These are phyloP conservation scores for Aspergillus incahuasiensis DNA, from an alignment of 495 filamentous ascomycete genomes.

Conservation along the genomic window DNA sequence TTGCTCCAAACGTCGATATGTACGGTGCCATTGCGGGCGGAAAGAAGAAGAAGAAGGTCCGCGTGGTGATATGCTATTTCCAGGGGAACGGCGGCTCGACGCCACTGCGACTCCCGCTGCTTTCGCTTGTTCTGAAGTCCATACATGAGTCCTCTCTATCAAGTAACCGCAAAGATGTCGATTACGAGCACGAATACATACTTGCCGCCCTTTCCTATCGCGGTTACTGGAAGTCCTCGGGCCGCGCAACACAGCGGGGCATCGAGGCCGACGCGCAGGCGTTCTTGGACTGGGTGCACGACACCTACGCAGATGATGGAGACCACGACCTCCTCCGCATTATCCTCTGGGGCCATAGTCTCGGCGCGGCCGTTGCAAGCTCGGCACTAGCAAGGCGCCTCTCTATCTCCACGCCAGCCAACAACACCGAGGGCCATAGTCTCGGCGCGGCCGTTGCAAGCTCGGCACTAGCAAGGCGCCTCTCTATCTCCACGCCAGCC, in stretches of 20 bases:
- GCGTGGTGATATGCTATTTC: constrained; percentile 36
- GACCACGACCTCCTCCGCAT: constrained; percentile 39
- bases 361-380: constrained; percentile 57
- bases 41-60: constrained; percentile 10
- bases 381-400: constrained; percentile 49
- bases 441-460: constrained; percentile 59
- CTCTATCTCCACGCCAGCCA: neutral
- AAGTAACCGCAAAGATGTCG: constrained; percentile 6
- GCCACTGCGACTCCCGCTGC: constrained; percentile 63
- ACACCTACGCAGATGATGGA: constrained; percentile 27
- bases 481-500: neutral
- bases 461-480: constrained; percentile 47
- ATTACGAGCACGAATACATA: constrained; percentile 41
- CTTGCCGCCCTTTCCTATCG: constrained; percentile 68
- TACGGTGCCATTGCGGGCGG: neutral
- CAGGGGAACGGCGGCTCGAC: constrained; percentile 44
- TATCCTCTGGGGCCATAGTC: constrained; percentile 77
- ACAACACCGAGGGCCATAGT: constrained; percentile 55
- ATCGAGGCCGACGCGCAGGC: constrained; percentile 61
- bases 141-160: constrained; percentile 2
- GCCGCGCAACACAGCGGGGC: constrained; percentile 60
- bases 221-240: constrained; percentile 75
- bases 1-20: neutral
- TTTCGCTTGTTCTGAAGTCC: constrained; percentile 48
- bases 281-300: constrained; percentile 50